Percentiles rank a stretch among this genome's conserved stretches.
Conservation (phyloP, 306 rosid genomes). For the Sindora glabra region DNA sequence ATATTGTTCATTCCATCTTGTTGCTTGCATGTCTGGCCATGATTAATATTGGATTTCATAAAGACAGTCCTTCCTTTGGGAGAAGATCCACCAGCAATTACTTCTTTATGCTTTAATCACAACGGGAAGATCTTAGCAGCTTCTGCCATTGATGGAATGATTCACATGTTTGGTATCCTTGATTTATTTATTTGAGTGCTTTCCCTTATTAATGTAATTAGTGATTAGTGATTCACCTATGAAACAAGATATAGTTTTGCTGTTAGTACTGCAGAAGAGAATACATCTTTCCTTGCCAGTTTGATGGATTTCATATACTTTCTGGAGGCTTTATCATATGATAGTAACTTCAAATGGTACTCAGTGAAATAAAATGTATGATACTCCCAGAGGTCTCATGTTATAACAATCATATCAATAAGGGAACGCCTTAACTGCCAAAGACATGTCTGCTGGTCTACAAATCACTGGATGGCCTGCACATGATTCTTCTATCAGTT, state of each 20-base stretch:
- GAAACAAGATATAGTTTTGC: not conserved
- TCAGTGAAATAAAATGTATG: not conserved
- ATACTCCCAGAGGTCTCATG: not conserved
- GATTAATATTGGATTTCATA: slow-evolving; percentile 50
- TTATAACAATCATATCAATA: not conserved
- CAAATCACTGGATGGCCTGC: slow-evolving; percentile 99
- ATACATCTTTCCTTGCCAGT: not conserved
- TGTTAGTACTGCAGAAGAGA: not conserved
- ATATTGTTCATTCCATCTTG: not conserved
- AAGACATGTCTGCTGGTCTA: slow-evolving; percentile 93
- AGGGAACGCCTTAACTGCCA: slow-evolving; percentile 42
- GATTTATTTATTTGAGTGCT: slow-evolving; percentile 5
- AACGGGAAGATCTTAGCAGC: slow-evolving; percentile 97
- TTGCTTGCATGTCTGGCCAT: slow-evolving; percentile 18
- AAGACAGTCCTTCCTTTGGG: slow-evolving; percentile 99
- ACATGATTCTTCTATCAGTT: slow-evolving; percentile 89
- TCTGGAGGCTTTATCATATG: not conserved
- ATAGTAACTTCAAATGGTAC: not conserved
- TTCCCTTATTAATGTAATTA: not conserved
- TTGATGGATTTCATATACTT: slow-evolving; percentile 6
- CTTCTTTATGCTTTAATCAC: slow-evolving; percentile 92
- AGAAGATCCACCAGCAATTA: slow-evolving; percentile 95
- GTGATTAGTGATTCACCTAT: not conserved
- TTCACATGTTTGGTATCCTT: slow-evolving; percentile 99
- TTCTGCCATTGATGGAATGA: slow-evolving; percentile 92